These are phyloP conservation scores for Beta corolliflora DNA, from an alignment of 179 eudicot genomes.

Conservation along the genomic window DNA sequence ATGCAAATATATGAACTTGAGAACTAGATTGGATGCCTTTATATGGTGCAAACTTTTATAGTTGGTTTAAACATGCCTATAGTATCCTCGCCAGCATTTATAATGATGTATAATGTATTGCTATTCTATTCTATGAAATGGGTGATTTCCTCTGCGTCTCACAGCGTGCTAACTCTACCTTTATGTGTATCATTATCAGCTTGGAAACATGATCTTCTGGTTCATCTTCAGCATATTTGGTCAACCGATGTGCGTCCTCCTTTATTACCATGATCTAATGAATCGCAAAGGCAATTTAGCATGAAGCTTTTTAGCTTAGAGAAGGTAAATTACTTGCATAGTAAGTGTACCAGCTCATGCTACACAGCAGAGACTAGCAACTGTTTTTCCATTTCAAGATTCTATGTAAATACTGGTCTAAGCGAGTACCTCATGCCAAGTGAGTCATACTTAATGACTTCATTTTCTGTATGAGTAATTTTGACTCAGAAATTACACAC, in stretches of 20 bases:
- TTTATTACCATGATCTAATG: constrained; percentile 95
- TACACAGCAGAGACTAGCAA: neutral
- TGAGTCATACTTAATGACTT: constrained; percentile 2
- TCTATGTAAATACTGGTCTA: neutral
- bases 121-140: neutral
- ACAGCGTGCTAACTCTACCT: neutral
- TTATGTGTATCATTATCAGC: constrained; percentile 42
- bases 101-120: neutral
- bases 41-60: no score
- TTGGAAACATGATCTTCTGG: constrained; percentile 97
- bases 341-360: neutral
- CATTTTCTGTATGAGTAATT: constrained; percentile 19
- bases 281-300: constrained; percentile 55
- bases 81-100: neutral
- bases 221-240: constrained; percentile 89
- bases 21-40: no score
- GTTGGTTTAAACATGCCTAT: no score
- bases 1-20: no score
- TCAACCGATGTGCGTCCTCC: constrained; percentile 92
- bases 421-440: constrained; percentile 15
- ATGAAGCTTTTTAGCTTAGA: constrained; percentile 5
- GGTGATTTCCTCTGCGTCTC: neutral
- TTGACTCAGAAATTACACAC: constrained; percentile 10
- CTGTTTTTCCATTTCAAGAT: neutral
- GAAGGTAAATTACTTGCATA: neutral